Conservation (phyloP, 148 eudicot species). For the Chenopodium quinoa region DNA sequence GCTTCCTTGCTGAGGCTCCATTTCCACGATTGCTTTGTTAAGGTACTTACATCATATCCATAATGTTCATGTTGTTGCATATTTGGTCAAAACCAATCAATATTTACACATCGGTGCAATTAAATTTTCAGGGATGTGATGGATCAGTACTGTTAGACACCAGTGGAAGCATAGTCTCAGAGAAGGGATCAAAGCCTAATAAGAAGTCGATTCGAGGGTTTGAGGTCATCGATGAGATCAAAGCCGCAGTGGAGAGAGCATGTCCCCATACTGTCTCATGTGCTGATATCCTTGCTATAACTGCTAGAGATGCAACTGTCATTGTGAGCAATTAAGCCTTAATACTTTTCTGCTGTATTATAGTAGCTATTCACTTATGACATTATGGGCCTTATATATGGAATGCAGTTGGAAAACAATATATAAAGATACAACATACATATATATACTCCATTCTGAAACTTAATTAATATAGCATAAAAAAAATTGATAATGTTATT, state of each 20-base stretch:
- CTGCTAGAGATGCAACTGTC: conserved; percentile 49
- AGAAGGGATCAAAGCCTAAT: conserved; percentile 47
- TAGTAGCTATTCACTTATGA: neutral
- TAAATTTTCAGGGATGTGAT: conserved; percentile 49
- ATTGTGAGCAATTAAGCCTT: conserved; percentile 28
- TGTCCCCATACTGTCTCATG: conserved; percentile 57
- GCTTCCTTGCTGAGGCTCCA: conserved; percentile 58
- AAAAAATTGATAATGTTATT: no score
- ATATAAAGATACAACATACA: neutral
- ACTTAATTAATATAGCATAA: no score
- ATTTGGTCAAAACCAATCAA: no score
- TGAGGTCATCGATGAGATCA: conserved; percentile 51
- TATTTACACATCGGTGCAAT: no score
- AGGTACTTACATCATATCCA: conserved; percentile 28
- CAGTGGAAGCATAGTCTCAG: conserved; percentile 37
- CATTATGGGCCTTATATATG: neutral
- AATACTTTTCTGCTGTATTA: neutral
- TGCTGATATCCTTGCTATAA: conserved; percentile 50
- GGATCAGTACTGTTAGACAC: conserved; percentile 50
- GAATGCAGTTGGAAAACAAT: neutral
- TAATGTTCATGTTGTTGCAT: neutral
- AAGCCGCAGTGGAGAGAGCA: conserved; percentile 45
- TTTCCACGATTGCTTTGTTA: conserved; percentile 62
- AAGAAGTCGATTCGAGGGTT: conserved; percentile 47
- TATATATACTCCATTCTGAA: neutral